Conservation (phyloP, 257 asterid genomes). For the Solanum stenotomum region DNA sequence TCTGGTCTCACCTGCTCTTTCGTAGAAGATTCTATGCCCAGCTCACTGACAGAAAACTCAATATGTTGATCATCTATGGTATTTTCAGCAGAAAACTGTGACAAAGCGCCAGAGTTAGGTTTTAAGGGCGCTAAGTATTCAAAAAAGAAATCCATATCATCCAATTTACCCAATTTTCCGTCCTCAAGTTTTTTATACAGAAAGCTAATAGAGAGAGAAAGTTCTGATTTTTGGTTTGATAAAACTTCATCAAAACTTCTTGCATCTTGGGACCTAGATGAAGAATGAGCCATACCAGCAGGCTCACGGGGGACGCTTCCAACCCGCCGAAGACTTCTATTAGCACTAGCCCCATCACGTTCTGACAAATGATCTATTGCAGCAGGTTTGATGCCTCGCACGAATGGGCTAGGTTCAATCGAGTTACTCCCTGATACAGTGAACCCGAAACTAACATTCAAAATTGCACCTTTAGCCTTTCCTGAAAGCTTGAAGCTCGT, state of each 20-base stretch:
- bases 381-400: conserved; percentile 18
- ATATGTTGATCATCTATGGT: conserved; percentile 18
- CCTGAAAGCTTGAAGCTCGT: conserved; percentile 83
- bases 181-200: conserved; percentile 50
- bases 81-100: conserved; percentile 15
- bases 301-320: conserved; percentile 19
- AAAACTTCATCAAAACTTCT: conserved; percentile 25
- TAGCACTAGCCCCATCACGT: conserved; percentile 10
- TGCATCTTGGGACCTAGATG: conserved; percentile 21
- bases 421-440: conserved; percentile 38
- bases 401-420: conserved; percentile 33
- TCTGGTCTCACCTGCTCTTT: conserved; percentile 24
- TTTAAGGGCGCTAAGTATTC: conserved; percentile 13
- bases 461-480: conserved; percentile 63
- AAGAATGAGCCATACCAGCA: conserved; percentile 14
- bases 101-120: conserved; percentile 7
- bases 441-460: conserved; percentile 84
- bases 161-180: conserved; percentile 15
- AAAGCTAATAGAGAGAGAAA: conserved; percentile 35
- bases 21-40: conserved; percentile 34
- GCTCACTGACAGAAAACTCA: conserved; percentile 22
- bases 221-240: conserved; percentile 27
- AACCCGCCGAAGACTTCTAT: conserved; percentile 8
- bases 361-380: conserved; percentile 15
- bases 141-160: conserved; percentile 10